Base-by-base conservation (phyloP, 192 early-diverging fungal genomes). In the Anaeromyces robustus region DNA sequence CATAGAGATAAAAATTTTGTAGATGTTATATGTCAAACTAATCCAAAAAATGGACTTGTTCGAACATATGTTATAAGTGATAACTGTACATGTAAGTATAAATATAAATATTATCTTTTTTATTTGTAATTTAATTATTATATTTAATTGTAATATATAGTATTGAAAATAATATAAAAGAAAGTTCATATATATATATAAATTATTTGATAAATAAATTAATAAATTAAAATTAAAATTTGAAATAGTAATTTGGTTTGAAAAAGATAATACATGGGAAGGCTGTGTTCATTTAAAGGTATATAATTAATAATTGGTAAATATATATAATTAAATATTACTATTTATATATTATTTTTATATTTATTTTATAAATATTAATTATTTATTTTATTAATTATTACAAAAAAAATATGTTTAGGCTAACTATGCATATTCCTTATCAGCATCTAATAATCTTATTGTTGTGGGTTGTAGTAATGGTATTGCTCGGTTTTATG, bases 401-500 rank as follows among this genome's bases (percentile, higher is more conserved):
- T 39, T 68, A 28, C 9, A 68, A n/a, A 22, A 22, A n/a, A 82
- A 14, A 77, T 79, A 30, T 30, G n/a, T 29, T 11, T 34, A 93
- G 92, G 89, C 92, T n/a, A 83, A 82, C 43, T 83, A 85, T 59
- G 92, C 91, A n/a, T 87, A 82, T 34, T 94, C 92, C 30, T 80
- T 95, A 16, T 82, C 85, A 39, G 85, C 94, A 12, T 86, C 88
- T n/a, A 85, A 90, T 0, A 83, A 83, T 26, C 88, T 85, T 80
- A 85, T 95, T 79, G 85, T 92, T 1, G 95, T 94, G 80, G 92
- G 94, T 2, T 92, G 93, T 59, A 83, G 92, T 1, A 88, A 94
- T 81, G 94, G 94, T n/a, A 88, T 92, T 13, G 85, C 94, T 30
- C 86, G 94, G 32, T 78, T 95, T 3, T 95, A 95, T 85, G 92